phyloP scores from a whole-genome alignment of 2,329 filamentous ascomycete genomes.

The Aspergillus sclerotialis region DNA sequence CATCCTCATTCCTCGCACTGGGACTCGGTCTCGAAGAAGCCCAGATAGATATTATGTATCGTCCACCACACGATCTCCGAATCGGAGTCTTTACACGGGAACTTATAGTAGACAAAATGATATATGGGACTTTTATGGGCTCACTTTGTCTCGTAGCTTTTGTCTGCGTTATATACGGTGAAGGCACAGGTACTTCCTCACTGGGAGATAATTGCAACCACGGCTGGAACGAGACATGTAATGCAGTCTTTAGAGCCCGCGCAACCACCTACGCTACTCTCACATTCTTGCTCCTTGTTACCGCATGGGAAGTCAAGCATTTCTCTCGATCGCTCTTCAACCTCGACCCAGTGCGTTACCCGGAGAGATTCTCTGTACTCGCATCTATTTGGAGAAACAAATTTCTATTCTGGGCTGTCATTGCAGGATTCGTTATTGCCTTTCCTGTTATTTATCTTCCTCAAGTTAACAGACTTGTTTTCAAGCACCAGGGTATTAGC shows the following conservation, averaged over 20 bases:
- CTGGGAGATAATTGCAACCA: slow-evolving; percentile 52
- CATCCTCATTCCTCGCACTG: slow-evolving; percentile 77
- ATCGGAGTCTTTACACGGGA: slow-evolving; percentile 36
- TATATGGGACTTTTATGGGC: slow-evolving; percentile 41
- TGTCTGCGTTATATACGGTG: slow-evolving; percentile 32
- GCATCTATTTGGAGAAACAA: slow-evolving; percentile 62
- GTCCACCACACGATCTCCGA: slow-evolving; percentile 62
- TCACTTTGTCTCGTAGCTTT: slow-evolving; percentile 37
- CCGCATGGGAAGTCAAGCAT: slow-evolving; percentile 72
- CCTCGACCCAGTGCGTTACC: slow-evolving; percentile 46
- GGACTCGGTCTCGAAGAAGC: slow-evolving; percentile 75
- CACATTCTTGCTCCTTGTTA: slow-evolving; percentile 67
- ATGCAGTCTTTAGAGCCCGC: slow-evolving; percentile 58
- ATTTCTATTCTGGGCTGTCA: slow-evolving; percentile 61
- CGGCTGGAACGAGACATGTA: slow-evolving; percentile 41
- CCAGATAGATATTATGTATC: slow-evolving; percentile 67
- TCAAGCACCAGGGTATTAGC: slow-evolving; percentile 57
- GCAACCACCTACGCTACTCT: slow-evolving; percentile 67
- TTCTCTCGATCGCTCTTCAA: slow-evolving; percentile 68
- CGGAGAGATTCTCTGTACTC: slow-evolving; percentile 58
- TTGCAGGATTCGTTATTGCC: slow-evolving; percentile 48
- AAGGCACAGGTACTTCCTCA: slow-evolving; percentile 35
- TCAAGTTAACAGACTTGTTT: slow-evolving; percentile 55
- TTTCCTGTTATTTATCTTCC: slow-evolving; percentile 62
- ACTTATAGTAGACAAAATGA: slow-evolving; percentile 35